Base-by-base conservation (phyloP, 352 stramenopile species). In the Ophiocytium majus region DNA sequence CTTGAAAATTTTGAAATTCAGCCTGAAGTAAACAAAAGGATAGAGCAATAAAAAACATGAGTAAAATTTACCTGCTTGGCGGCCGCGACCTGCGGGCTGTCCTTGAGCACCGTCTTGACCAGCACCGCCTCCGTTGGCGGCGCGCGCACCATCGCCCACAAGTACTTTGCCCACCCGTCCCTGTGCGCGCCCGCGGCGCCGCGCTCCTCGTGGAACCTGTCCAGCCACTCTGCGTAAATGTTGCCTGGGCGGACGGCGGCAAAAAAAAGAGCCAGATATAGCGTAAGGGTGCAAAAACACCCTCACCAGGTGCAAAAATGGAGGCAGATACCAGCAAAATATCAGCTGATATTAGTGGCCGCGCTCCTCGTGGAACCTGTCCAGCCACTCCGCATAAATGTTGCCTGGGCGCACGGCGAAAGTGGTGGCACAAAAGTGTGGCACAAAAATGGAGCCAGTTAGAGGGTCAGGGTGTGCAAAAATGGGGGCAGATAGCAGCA, bases 141-240 rank as follows among this genome's bases (percentile, higher is more conserved):
- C 34, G 31, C 64, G 64, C 34, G 31, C 64, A 76, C 5, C 64
- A 76, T 37, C 5, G 31, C 64, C 64, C 64, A 76, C 64, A 76
- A 17, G 64, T 76, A 76, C 5, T 17, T 5, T 17, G 64, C 64
- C 64, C 64, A 76, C 31, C 64, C 64, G 31, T 76, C 34, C 34
- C 10, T 76, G 34, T 37, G 31, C 31, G 64, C 34, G 5, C 64
- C 64, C 34, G 34, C 64, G 34, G 5, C 17, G 64, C 64, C 64
- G 10, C 64, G 31, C 31, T 5, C 34, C 5, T 34, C 34, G 64
- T 76, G 64, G 64, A 76, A 76, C 64, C 17, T 76, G 64, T 76
- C 64, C 5, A 76, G 64, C 64, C 64, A 76, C 34, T 76, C 64
- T 17, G 34, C 64, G 64, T 76, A 76, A 37, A 76, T 76, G 64